Base-by-base conservation (phyloP, 2,329 filamentous ascomycete genomes). In the Ceratocystis destructans region DNA sequence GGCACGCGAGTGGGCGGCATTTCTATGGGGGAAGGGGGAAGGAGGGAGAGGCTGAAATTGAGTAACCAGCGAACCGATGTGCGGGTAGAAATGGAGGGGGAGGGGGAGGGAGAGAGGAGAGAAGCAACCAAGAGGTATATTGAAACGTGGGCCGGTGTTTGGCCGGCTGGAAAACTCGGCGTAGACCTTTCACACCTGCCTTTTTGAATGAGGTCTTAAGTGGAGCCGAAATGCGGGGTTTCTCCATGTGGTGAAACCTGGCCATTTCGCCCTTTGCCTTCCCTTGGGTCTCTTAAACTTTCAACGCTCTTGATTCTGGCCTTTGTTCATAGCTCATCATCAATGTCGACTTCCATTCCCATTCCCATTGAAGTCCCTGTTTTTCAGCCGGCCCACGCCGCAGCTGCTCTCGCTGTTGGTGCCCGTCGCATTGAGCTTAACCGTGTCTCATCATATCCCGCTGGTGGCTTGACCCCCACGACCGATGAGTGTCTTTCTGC, bases 351-450 rank as follows among this genome's bases (percentile, higher is more conserved):
- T 12, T 28, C 46, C 25, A 48, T 67, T 45, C 48, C 73, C 25
- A 48, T 67, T 45, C 48, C 73, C 17, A 77, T 84, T 20, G 82
- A 85, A 70, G 75, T 83, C 55, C 81, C 82, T 66, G 77, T 82
- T 70, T 85, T 84, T 72, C 79, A 79, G 50, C 71, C 76, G 28
- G 68, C 69, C 12, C 74, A 75, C 4, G 79, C 78, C 44, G 46
- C 33, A 48, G 69, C 73, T 45, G 68, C 70, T 8, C 79, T 80
- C 7, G 73, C 77, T 53, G 72, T 75, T n/a, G 80, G 80, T 41
- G 80, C 78, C 62, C 72, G 75, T 2, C 79, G 82, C 53, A 73
- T 84, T 62, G 82, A 85, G 71, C 76, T 85, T 70, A 84, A 83
- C 71, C 77, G 77, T 2, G 70, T 73, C 8, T 78, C 75, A 2